phyloP scores from a whole-genome alignment of 495 filamentous ascomycete genomes.

The Aspergillus sclerotioniger region DNA sequence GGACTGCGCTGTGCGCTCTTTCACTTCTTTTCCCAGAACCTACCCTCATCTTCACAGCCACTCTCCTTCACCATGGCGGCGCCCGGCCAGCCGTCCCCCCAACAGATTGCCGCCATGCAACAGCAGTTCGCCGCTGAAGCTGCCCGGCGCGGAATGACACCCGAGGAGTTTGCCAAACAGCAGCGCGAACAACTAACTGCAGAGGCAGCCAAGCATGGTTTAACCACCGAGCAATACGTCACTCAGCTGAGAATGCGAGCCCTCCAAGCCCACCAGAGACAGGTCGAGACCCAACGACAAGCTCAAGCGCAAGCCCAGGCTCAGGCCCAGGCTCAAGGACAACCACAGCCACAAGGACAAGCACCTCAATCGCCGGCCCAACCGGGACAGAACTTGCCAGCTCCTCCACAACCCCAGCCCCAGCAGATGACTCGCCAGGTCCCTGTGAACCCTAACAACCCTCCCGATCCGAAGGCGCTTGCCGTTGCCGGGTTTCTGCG shows the following conservation, averaged over 20 bases:
- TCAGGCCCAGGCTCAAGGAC: slow-evolving; percentile 44
- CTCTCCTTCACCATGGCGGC: slow-evolving; percentile 39
- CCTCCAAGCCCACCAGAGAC: slow-evolving; percentile 48
- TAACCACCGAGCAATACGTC: slow-evolving; percentile 64
- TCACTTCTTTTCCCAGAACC: slow-evolving; percentile 1
- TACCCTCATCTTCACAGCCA: neutral
- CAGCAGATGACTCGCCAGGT: slow-evolving; percentile 47
- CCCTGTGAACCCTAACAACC: slow-evolving; percentile 61
- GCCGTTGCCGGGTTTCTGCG: slow-evolving; percentile 88
- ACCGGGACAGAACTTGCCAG: slow-evolving; percentile 35
- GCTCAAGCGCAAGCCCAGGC: slow-evolving; percentile 28
- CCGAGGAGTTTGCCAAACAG: slow-evolving; percentile 67
- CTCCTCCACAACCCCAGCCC: slow-evolving; percentile 34
- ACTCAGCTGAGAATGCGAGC: slow-evolving; percentile 63
- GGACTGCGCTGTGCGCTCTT: neutral
- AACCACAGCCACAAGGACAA: slow-evolving; percentile 34
- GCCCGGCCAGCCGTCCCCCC: slow-evolving; percentile 70
- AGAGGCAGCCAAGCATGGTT: slow-evolving; percentile 62
- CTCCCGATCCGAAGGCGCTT: slow-evolving; percentile 81
- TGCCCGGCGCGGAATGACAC: slow-evolving; percentile 70
- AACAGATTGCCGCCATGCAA: slow-evolving; percentile 83
- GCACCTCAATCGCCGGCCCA: slow-evolving; percentile 29
- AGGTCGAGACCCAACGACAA: slow-evolving; percentile 45
- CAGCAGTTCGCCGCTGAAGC: slow-evolving; percentile 77
- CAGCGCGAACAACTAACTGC: slow-evolving; percentile 55